Percentiles rank a stretch among this genome's conserved stretches.
These are phyloP conservation scores for Prasinococcaceae sp. DNA, from an alignment of 139 green algal species.

Conservation along the genomic window DNA sequence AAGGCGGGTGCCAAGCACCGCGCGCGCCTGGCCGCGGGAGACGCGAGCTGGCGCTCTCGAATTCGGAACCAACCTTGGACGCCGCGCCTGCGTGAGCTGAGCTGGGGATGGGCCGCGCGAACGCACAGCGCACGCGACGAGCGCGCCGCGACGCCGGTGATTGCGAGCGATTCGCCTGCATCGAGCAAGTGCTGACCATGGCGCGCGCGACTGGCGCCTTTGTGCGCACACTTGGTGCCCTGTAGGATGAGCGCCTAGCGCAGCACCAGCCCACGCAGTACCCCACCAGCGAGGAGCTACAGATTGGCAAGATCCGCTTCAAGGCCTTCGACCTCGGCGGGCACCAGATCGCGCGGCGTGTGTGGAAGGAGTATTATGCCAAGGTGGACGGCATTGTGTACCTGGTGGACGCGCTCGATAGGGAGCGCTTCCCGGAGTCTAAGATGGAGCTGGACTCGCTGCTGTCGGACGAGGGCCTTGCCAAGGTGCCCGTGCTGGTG, in stretches of 20 bases:
- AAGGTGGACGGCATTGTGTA: conserved; percentile 99
- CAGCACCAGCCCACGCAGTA: conserved; percentile 97
- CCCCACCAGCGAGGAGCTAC: conserved; percentile 94
- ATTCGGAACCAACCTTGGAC: too few relatives aligned
- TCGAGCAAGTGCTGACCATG: too few relatives aligned
- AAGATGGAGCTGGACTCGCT: conserved; percentile 83
- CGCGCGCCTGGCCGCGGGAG: too few relatives aligned
- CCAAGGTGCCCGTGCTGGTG: conserved; percentile 81
- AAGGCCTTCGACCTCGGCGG: conserved; percentile 90
- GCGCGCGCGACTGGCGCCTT: too few relatives aligned
- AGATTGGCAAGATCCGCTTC: conserved; percentile 95
- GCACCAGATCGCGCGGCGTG: conserved; percentile 84
- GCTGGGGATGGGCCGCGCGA: too few relatives aligned
- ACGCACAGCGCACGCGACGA: too few relatives aligned
- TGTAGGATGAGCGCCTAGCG: conserved; percentile 84
- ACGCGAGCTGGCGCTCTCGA: too few relatives aligned
- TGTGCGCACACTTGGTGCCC: too few relatives aligned
- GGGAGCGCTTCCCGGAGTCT: conserved; percentile 71
- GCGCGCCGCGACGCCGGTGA: too few relatives aligned
- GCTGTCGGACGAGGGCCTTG: conserved; percentile 79
- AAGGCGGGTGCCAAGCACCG: too few relatives aligned
- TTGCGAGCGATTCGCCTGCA: too few relatives aligned
- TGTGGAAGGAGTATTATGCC: conserved; percentile 99
- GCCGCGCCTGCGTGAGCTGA: too few relatives aligned
- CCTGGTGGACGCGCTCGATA: conserved; percentile 89